These are phyloP conservation scores for Pseudogymnoascus sp. DNA, from an alignment of 2,329 filamentous ascomycete genomes.

Conservation along the genomic window DNA sequence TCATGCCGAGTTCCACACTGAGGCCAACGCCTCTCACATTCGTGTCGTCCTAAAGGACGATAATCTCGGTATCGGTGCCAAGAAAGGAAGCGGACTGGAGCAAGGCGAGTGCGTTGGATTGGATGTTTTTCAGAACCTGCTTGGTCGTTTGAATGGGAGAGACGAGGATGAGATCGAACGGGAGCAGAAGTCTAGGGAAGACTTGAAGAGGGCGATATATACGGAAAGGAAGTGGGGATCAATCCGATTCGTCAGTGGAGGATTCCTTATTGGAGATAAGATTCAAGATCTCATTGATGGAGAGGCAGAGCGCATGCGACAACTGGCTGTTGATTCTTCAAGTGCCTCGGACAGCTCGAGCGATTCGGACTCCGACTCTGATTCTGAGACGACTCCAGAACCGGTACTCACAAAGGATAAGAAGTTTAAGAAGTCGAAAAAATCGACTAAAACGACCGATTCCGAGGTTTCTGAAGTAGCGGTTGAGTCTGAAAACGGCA, in stretches of 20 bases:
- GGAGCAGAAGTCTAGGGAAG: conserved; percentile 60
- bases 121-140: conserved; percentile 74
- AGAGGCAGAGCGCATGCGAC: conserved; percentile 27
- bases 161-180: conserved; percentile 63
- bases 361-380: conserved; percentile 14
- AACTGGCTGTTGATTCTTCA: conserved; percentile 18
- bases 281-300: conserved; percentile 40
- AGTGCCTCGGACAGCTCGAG: conserved; percentile 13
- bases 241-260: conserved; percentile 84
- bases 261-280: conserved; percentile 55
- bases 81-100: conserved; percentile 56
- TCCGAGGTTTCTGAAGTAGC: conserved; percentile 21
- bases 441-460: conserved; percentile 22
- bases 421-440: conserved; percentile 21
- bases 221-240: conserved; percentile 67
- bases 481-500: conserved; percentile 11
- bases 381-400: neutral
- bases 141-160: conserved; percentile 86
- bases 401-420: conserved; percentile 18
- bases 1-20: conserved; percentile 69
- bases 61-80: conserved; percentile 80
- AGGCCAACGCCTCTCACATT: conserved; percentile 78
- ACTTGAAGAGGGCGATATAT: conserved; percentile 65
- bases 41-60: conserved; percentile 82
- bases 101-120: conserved; percentile 74